Evolutionary conservation across 345 rosid species (phyloP), one percentile per base, ranked within the genome.

Genomic region (Aquilaria sinensis): DNA sequence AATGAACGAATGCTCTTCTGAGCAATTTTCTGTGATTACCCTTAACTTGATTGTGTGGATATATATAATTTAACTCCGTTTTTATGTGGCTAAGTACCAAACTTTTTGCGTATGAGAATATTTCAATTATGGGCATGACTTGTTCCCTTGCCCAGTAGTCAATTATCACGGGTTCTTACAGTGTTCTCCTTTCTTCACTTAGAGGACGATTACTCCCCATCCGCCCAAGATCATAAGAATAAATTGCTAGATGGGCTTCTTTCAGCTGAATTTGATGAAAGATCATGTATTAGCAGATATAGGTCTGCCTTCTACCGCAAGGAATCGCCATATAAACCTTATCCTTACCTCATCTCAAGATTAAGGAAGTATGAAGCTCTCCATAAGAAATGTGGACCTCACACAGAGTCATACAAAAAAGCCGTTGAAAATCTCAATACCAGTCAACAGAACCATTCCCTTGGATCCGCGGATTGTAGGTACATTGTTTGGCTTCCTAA

Each of bases 381-480:
- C 53, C 89, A 86, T 68, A 76, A 77, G 70, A 73, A 63, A 29
- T 86, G 93, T 37, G 87, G 83, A 15, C 93, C 89, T 14, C 53
- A 68, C 31, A 76, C 84, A 2, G 9, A 78, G 8, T 72, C 87
- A n/a, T 83, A 78, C 69, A 80, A 70, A 67, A 68, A 32, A 64
- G 72, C 82, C 10, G 16, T 68, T 56, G 66, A 71, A 54, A 54
- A 43, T 41, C 78, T 84, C 54, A 62, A 63, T 43, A 62, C 71
- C 6, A 65, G 65, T 41, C 61, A 37, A 2, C 43, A 2, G 43
- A 37, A 9, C 8, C 43, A 1, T 13, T 33, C 56, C 3, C 37
- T 43, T 29, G 73, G 31, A 56, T 51, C 57, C 58, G 53, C 70
- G 46, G 83, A 68, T 49, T 84, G 89, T 69, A 72, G 65, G 33